Base-by-base conservation (phyloP, 164 flowering plant species). In the Macadamia tetraphylla region DNA sequence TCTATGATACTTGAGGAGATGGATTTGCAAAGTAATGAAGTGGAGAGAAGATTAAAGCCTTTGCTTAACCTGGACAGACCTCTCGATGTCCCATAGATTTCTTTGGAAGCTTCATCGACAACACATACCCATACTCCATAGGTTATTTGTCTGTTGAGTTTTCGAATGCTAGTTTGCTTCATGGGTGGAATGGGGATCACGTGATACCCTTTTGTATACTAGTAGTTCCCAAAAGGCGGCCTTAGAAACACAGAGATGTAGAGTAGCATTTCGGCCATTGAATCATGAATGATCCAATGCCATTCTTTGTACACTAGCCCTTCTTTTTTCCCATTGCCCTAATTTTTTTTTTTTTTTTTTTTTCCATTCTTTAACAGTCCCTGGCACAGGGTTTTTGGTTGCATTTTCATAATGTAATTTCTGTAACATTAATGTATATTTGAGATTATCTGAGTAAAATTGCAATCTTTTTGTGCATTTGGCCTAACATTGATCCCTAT, bases 1-100 rank as follows among this genome's bases (percentile, higher is more conserved):
- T 79, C 89, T 29, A 95, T 92, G 91, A 74, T 86, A 75, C 75
- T 79, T 3, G 90, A 88, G 68, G 97, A 92, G 82, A 60, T 79
- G 53, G 68, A 80, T 66, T 69, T 80, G 53, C 94, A 74, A 75
- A 76, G 82, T 72, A 72, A 60, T 12, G 94, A 84, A 77, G 96
- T 91, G 42, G 91, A 83, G 82, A 88, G 84, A 75, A 86, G 85
- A 70, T 74, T 95, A 59, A 76, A 78, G 74, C 89, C 98, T 44
- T 68, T 92, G 48, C 70, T 94, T 23, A 81, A 85, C 64, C 80
- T 84, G 30, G 83, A 77, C 64, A 76, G 18, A 64, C 61, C 58
- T 53, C 60, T 70, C 75, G 75, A 82, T 63, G 56, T 67, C 57
- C 32, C 46, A 40, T 60, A 76, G 59, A 58, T n/a, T 42, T 44